Conservation (phyloP, 2,329 filamentous ascomycete species). For the Colletotrichum eremochloae region DNA sequence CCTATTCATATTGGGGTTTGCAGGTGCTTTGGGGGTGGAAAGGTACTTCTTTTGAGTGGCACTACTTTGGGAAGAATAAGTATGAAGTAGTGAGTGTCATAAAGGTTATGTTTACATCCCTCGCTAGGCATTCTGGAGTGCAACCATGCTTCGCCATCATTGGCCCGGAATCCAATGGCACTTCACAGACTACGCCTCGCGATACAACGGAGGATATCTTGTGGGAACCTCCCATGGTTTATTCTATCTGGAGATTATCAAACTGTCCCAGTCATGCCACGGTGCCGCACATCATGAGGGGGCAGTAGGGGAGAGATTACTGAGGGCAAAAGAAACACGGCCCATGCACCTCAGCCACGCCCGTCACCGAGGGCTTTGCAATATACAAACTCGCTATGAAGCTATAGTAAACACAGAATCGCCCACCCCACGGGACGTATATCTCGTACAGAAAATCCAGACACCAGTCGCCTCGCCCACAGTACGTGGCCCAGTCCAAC, state of each 20-base stretch:
- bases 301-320: too few species aligned
- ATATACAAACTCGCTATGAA: constrained; percentile 16
- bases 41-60: background rate
- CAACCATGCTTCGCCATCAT: background rate
- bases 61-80: background rate
- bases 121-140: background rate
- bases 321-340: too few species aligned
- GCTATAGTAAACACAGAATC: background rate
- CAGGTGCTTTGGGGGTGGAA: background rate
- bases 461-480: background rate
- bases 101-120: background rate
- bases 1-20: background rate
- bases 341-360: background rate
- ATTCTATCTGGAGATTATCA: background rate
- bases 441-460: constrained; percentile 5
- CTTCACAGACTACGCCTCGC: background rate
- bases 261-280: background rate
- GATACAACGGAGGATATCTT: background rate
- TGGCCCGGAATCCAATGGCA: background rate
- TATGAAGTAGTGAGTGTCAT: background rate
- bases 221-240: too few species aligned
- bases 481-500: background rate
- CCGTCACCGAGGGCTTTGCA: background rate
- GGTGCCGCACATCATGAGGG: background rate
- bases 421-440: background rate